Conservation (phyloP, 1,139 yeast genomes). For the Yamadazyma triangularis region DNA sequence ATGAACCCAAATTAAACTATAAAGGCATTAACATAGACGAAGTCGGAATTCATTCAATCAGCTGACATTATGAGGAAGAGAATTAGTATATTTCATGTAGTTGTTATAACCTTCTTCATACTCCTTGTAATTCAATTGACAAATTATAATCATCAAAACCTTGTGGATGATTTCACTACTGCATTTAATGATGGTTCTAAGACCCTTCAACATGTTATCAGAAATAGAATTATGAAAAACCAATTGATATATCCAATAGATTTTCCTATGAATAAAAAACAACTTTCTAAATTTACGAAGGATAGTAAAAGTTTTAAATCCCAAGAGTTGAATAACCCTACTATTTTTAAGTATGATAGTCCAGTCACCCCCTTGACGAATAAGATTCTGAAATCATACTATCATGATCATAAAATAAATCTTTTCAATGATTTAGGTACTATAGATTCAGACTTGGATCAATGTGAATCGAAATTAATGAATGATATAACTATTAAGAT, state of each 20-base stretch:
- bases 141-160: conserved; percentile 3
- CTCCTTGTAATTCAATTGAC: conserved; percentile 4
- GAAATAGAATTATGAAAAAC: conserved; percentile 12
- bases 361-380: conserved; percentile 5
- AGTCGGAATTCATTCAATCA: not conserved
- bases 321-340: conserved; percentile 10
- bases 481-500: conserved; percentile 13
- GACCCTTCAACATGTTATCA: conserved; percentile 6
- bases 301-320: conserved; percentile 9
- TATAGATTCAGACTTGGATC: conserved; percentile 13
- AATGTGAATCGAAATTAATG: conserved; percentile 15
- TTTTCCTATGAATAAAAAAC: conserved; percentile 12
- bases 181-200: conserved; percentile 13
- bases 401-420: conserved; percentile 13
- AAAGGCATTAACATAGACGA: not conserved
- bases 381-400: conserved; percentile 8
- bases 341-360: conserved; percentile 7
- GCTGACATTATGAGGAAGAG: not conserved
- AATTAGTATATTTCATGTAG: not conserved
- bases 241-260: conserved; percentile 18
- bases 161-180: conserved; percentile 7
- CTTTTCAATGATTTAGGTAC: conserved; percentile 15
- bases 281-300: conserved; percentile 11
- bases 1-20: not conserved
- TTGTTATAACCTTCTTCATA: conserved; percentile 1